Evolutionary conservation across 129 eudicot species (phyloP).

Genomic region (Sambucus nigra): DNA sequence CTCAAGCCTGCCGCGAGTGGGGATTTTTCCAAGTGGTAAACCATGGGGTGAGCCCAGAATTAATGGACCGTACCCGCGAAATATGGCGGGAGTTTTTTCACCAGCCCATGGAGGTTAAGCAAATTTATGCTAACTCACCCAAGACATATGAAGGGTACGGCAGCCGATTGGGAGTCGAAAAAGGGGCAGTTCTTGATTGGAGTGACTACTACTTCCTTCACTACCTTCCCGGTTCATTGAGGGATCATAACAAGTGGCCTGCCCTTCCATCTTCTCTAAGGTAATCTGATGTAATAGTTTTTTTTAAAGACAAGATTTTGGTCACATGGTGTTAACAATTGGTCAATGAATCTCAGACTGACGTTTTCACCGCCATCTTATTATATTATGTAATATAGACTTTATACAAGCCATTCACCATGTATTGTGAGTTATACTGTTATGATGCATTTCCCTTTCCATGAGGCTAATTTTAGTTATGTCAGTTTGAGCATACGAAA

Average conservation of each 20-base stretch:
- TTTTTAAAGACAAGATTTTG: too few species aligned
- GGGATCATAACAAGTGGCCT: conserved; percentile 83
- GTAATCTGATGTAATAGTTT: conserved; percentile 31
- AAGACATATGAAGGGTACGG: conserved; percentile 86
- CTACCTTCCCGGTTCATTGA: conserved; percentile 49
- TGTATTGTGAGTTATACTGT: too few species aligned
- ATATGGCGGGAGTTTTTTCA: conserved; percentile 70
- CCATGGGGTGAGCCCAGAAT: conserved; percentile 54
- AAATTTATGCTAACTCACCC: conserved; percentile 62
- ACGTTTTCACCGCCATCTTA: too few species aligned
- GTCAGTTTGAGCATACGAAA: too few species aligned
- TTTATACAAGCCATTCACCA: too few species aligned
- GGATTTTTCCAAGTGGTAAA: conserved; percentile 75
- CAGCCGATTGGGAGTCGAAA: conserved; percentile 65
- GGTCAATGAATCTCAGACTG: too few species aligned
- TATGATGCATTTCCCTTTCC: too few species aligned
- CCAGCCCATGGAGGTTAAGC: conserved; percentile 78
- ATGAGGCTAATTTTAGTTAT: too few species aligned
- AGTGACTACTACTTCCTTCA: conserved; percentile 77
- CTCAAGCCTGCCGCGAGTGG: conserved; percentile 62
- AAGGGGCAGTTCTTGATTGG: conserved; percentile 89
- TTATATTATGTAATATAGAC: too few species aligned
- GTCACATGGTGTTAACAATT: too few species aligned
- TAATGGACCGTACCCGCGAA: conserved; percentile 59
- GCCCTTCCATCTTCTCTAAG: conserved; percentile 48